Evolutionary conservation across 2,329 filamentous ascomycete species (phyloP), one percentile per base, ranked within the genome.

Genomic region (Macroventuria anomochaeta): DNA sequence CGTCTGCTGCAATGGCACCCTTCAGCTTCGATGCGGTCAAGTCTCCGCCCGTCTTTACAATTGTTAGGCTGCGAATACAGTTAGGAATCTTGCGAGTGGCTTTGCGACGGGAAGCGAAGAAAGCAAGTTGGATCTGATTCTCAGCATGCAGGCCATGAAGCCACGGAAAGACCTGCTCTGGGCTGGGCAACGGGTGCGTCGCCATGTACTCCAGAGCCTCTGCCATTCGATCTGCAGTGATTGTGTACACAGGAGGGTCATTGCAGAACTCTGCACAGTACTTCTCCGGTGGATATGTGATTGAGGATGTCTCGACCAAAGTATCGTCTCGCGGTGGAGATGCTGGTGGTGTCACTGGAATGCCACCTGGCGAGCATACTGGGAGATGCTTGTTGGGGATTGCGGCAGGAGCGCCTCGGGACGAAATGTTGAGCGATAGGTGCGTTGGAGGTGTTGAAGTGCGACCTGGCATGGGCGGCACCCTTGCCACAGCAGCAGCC

Each of bases 91-190:
- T 87, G 39, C 89, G 83, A 43, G 88, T 76, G n/a, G 84, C 80
- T 56, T 87, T 88, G 67, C 88, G 88, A 57, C 91, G 85, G 21
- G 89, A 87, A 44, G 88, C 86, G 73, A 99, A 97, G 79, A 97
- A 97, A 6, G 89, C 85, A 57, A 95, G 83, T 69, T 99, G 95
- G 47, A 96, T 83, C 56, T 91, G 87, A 69, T 99, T 99, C 57
- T 89, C 85, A 0, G 90, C 88, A 68, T 97, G 93, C 33, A 97
- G 79, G 20, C 95, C 95, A 76, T 99, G 95, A 20, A 97, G 81
- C 95, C 95, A 99, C 2, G 95, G 95, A 68, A 97, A 99, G 57
- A 97, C 90, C 56, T 87, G 82, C n/a, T 88, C 85, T 0, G 95
- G 87, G 50, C 93, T 87, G 6, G 95, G 93, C 20, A 97, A 80